Percentiles rank a stretch among this genome's conserved stretches.
phyloP scores from a whole-genome alignment of 2,329 filamentous ascomycete genomes.

The Colletotrichum sp. region DNA sequence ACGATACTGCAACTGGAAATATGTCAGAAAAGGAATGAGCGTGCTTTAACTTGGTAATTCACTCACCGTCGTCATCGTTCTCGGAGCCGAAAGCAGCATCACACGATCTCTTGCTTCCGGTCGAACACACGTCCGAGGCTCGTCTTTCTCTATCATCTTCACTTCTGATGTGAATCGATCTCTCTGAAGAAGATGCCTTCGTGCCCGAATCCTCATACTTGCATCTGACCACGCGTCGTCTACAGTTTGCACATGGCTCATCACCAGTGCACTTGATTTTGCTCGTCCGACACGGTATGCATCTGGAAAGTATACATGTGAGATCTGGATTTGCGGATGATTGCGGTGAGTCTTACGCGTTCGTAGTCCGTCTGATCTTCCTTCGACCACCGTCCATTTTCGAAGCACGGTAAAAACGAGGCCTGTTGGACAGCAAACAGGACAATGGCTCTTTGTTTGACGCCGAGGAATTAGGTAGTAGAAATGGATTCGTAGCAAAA shows the following conservation, averaged over 20 bases:
- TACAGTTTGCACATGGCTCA: conserved; percentile 36
- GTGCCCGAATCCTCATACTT: conserved; percentile 32
- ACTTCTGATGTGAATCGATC: background rate
- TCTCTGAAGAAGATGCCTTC: conserved; percentile 31
- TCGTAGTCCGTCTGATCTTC: background rate
- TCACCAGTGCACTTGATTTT: conserved; percentile 41
- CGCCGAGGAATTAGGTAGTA: background rate
- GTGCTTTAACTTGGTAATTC: background rate
- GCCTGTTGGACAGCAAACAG: accelerated
- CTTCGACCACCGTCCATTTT: background rate
- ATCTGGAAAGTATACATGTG: conserved; percentile 22
- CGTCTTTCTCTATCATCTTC: background rate
- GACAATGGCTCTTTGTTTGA: background rate
- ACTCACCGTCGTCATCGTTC: background rate
- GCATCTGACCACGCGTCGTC: conserved; percentile 33
- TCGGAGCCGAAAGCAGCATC: background rate
- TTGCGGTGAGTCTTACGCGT: background rate
- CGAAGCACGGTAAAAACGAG: background rate
- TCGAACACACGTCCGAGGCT: background rate
- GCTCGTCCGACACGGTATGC: conserved; percentile 35
- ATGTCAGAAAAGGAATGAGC: background rate
- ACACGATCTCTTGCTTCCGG: background rate
- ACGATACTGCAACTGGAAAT: conserved; percentile 23
- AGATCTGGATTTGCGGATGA: background rate
- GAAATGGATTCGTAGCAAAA: background rate